Evolutionary conservation across 495 filamentous ascomycete species (phyloP), one percentile per base, ranked within the genome.

Genomic region (Barbatosphaeria neglecta): DNA sequence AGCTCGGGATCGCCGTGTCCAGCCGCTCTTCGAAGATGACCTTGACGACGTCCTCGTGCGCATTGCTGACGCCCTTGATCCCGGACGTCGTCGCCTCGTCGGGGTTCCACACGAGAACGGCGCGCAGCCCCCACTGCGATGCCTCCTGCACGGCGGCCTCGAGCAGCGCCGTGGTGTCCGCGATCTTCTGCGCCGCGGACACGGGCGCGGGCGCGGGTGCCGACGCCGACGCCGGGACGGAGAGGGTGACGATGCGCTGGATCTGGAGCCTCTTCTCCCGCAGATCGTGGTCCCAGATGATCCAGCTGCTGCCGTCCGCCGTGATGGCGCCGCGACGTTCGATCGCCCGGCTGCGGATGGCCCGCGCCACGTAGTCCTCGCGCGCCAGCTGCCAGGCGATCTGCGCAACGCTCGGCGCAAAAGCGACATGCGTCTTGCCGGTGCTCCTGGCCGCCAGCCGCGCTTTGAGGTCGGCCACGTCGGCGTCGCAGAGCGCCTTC

Each of bases 321-420:
- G 65, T 70, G 42, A 67, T 64, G 56, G 80, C 88, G 46, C 74
- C 77, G 13, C 84, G 70, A 31, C 77, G 79, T 83, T 84, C 92
- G 40, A 83, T 66, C 47, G 81, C 81, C 72, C 86, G 90, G 22
- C 84, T 75, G 10, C 76, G 73, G 60, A 84, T 86, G 58, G 78
- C 60, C 17, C 68, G 57, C 2, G 68, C 69, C 37, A 86, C 80
- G 55, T 87, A 92, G 33, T 87, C 84, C 60, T 93, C 86, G 22
- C 90, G 76, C 11, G 76, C 75, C 62, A 87, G 81, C 60, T 90
- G 87, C 89, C 89, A 96, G 41, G 74, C 61, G 51, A 89, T 78
- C 20, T 83, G 79, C 20, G 81, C 71, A 43, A 73, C 69, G 50
- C 86, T 78, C 4, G 90, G 90, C 39, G 81, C 53, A 23, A 94